A percentile compares a stretch with the other conserved stretches of the same genome.
phyloP scores from a whole-genome alignment of 1,139 yeast species.

The Debaryomycetaceae sp. region DNA sequence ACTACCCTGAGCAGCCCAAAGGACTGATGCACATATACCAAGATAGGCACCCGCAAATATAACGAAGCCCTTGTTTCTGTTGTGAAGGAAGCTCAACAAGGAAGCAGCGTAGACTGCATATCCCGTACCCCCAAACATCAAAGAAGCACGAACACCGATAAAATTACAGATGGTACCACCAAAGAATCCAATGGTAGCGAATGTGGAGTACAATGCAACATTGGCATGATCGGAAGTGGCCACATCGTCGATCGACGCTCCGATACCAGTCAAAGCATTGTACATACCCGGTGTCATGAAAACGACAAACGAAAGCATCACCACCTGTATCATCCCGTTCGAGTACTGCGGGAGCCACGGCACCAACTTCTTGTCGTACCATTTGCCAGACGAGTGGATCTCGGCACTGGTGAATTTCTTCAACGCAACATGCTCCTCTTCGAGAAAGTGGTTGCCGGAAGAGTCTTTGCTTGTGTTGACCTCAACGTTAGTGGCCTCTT shows the following conservation, averaged over 20 bases:
- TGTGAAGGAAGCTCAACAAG: constrained; percentile 46
- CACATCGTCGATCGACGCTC: constrained; percentile 36
- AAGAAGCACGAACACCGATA: constrained; percentile 46
- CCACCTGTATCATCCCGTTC: constrained; percentile 41
- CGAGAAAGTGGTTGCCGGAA: constrained; percentile 1
- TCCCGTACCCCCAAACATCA: constrained; percentile 54
- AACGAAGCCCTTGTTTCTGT: constrained; percentile 49
- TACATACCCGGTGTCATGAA: constrained; percentile 59
- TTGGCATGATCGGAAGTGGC: constrained; percentile 44
- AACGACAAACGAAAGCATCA: constrained; percentile 47
- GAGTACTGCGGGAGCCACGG: constrained; percentile 39
- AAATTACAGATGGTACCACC: constrained; percentile 58
- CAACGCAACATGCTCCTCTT: constrained; percentile 18
- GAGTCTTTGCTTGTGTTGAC: constrained; percentile 12
- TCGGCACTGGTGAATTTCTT: constrained; percentile 26
- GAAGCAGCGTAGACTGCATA: constrained; percentile 55
- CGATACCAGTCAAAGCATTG: constrained; percentile 53
- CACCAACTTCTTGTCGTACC: constrained; percentile 37
- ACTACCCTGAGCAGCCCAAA: constrained; percentile 64
- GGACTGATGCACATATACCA: constrained; percentile 54
- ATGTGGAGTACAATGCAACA: constrained; percentile 54
- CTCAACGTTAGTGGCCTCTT: constrained; percentile 10
- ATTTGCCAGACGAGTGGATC: constrained; percentile 29
- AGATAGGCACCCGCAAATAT: constrained; percentile 58
- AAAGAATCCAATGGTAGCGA: constrained; percentile 57